Base-by-base conservation (phyloP, 805 yeast species). In the Myxozyma lipomycoides region DNA sequence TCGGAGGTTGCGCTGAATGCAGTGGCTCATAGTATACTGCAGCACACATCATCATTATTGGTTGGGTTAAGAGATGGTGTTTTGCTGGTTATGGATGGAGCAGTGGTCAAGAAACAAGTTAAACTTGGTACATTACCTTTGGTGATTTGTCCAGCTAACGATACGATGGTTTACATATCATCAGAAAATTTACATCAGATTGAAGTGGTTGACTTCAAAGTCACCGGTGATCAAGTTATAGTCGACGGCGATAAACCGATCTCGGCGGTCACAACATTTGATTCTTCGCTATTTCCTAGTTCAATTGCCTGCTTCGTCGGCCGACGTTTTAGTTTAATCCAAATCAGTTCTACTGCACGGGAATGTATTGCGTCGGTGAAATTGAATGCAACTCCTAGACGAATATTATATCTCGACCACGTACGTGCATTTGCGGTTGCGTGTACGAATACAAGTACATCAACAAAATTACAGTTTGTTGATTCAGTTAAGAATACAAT, bases 101-200 rank as follows among this genome's bases (percentile, higher is more conserved):
- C n/a, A n/a, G n/a, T n/a, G 19, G 3, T 6, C 19, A 34, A 35
- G 25, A 17, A 43, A 37, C n/a, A 23, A 19, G 46, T 39, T 12
- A 47, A 46, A 10, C 40, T 52, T 2, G 57, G 57, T 5, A 22
- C 25, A 10, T 22, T 41, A 41, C 57, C 57, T 10, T 36, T 52
- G 32, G 45, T 43, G 40, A 42, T 52, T 9, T 37, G 38, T 15
- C 18, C 40, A 2, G 6, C 39, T 25, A n/a, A 10, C 28, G 17
- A 47, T 9, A 38, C 23, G 3, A n/a, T 28, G 22, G 48, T 46
- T 15, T 52, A 40, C 45, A 45, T 40, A 4, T n/a, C 39, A 28
- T 52, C 57, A 15, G 55, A 49, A 23, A 25, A 22, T 5, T 43
- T 52, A 10, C 49, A 53, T 51, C 32, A 26, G 10, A 24, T 39